Conservation (phyloP, 2,329 filamentous ascomycete species). For the Dissoconium aciculare region DNA sequence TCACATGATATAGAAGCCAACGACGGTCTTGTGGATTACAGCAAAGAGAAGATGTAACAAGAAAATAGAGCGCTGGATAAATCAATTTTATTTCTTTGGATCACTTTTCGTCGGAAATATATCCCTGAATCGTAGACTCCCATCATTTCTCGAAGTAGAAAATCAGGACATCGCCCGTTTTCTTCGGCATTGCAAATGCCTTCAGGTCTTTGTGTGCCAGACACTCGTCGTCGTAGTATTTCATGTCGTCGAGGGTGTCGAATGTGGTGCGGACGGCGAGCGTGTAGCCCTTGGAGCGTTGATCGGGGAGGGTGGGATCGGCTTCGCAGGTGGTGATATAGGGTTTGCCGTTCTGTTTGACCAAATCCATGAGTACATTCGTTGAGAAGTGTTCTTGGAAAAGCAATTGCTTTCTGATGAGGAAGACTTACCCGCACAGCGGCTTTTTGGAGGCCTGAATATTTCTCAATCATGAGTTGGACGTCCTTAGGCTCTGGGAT, state of each 20-base stretch:
- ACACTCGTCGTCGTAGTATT: constrained; percentile 51
- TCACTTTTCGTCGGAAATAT: too few species aligned
- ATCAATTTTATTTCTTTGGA: too few species aligned
- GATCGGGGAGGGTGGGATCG: constrained; percentile 40
- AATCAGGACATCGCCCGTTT: too few species aligned
- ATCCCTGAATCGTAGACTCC: too few species aligned
- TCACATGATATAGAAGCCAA: too few species aligned
- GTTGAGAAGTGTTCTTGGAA: constrained; percentile 1
- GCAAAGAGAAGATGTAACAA: too few species aligned
- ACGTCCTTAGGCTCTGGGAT: constrained; percentile 33
- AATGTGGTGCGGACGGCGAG: constrained; percentile 50
- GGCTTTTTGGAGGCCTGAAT: constrained; percentile 31
- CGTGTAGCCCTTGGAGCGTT: constrained; percentile 50
- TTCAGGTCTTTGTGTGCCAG: constrained; percentile 41
- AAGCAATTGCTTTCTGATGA: constrained; percentile 4
- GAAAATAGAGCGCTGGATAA: too few species aligned
- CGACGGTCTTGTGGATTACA: too few species aligned
- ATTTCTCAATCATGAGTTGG: constrained; percentile 30
- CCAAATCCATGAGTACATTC: too few species aligned
- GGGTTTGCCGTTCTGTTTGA: constrained; percentile 54
- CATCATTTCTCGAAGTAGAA: too few species aligned
- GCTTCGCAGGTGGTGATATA: constrained; percentile 50
- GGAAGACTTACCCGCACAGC: constrained; percentile 25
- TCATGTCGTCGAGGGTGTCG: constrained; percentile 49
- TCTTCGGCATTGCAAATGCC: constrained; percentile 14